A percentile compares a stretch with the other conserved stretches of the same genome.
Conservation (phyloP, 352 stramenopile species). For the Phytophthora idaei region DNA sequence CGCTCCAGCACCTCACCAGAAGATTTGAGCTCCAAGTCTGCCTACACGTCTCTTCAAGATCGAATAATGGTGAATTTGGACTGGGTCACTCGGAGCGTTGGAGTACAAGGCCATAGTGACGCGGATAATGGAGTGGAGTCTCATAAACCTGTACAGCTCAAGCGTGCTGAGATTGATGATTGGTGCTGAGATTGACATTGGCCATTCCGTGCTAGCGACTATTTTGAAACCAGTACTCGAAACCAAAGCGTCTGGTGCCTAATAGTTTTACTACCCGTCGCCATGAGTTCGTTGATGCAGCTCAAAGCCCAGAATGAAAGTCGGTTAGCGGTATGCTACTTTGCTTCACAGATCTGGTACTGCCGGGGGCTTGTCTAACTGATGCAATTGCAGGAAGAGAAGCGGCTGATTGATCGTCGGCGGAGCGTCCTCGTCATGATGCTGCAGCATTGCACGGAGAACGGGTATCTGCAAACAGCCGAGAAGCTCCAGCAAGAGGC, state of each 20-base stretch:
- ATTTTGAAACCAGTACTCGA: neutral
- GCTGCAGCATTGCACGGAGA: slow-evolving; percentile 85
- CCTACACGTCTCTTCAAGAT: slow-evolving; percentile 22
- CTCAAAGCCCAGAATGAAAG: slow-evolving; percentile 87
- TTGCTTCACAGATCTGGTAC: neutral
- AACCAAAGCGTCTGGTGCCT: slow-evolving; percentile 2
- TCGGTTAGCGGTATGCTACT: slow-evolving; percentile 54
- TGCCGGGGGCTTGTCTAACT: slow-evolving; percentile 4
- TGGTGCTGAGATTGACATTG: too few species aligned
- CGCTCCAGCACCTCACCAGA: neutral
- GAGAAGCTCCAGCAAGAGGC: slow-evolving; percentile 89
- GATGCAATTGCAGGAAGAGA: slow-evolving; percentile 68
- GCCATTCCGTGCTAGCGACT: too few species aligned
- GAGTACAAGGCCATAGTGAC: neutral
- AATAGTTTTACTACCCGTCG: neutral
- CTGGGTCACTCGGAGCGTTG: neutral
- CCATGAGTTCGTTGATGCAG: slow-evolving; percentile 85
- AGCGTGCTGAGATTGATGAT: too few species aligned
- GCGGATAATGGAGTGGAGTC: neutral
- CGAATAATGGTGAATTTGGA: neutral
- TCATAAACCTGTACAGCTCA: neutral
- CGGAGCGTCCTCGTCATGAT: slow-evolving; percentile 88
- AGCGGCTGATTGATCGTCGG: slow-evolving; percentile 84
- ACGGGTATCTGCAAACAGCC: slow-evolving; percentile 84
- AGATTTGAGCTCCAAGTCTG: slow-evolving; percentile 9